phyloP scores from a whole-genome alignment of 116 monocot species.

The Zostera marina region DNA sequence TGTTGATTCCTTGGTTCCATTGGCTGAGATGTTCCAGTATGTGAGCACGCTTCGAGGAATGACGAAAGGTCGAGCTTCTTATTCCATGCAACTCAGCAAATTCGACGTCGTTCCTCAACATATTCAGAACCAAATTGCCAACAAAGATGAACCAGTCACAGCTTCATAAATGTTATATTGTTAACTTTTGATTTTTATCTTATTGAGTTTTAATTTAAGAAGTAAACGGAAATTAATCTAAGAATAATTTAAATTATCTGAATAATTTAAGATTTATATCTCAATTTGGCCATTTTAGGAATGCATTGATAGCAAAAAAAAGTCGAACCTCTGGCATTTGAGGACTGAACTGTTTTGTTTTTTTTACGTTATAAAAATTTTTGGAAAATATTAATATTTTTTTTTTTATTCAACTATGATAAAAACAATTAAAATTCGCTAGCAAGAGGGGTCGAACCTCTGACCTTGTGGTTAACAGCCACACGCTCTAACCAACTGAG shows the following conservation, averaged over 20 bases:
- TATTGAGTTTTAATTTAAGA: not conserved
- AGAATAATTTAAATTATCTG: not conserved
- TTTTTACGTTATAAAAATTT: not conserved
- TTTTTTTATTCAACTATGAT: not conserved
- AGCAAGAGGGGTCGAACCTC: not conserved
- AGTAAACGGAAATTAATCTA: too few species aligned
- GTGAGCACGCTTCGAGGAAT: slow-evolving; percentile 84
- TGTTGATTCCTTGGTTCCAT: slow-evolving; percentile 85
- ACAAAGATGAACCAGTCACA: slow-evolving; percentile 50
- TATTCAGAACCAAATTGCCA: slow-evolving; percentile 75
- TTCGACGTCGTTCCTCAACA: slow-evolving; percentile 92
- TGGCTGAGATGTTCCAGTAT: slow-evolving; percentile 96
- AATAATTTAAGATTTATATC: not conserved
- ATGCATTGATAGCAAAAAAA: too few species aligned
- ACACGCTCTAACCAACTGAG: slow-evolving; percentile 99
- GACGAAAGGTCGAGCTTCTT: slow-evolving; percentile 95
- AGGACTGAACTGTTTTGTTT: not conserved
- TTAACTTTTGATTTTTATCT: not conserved
- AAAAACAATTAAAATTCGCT: not conserved
- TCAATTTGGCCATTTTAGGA: not conserved
- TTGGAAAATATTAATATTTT: too few species aligned
- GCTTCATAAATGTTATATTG: slow-evolving; percentile 19
- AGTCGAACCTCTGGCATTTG: too few species aligned
- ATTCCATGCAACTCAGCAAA: slow-evolving; percentile 77
- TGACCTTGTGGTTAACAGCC: slow-evolving; percentile 92